These are phyloP conservation scores for Fonsecaea pugnacius DNA, from an alignment of 2,329 filamentous ascomycete genomes.

Conservation along the genomic window DNA sequence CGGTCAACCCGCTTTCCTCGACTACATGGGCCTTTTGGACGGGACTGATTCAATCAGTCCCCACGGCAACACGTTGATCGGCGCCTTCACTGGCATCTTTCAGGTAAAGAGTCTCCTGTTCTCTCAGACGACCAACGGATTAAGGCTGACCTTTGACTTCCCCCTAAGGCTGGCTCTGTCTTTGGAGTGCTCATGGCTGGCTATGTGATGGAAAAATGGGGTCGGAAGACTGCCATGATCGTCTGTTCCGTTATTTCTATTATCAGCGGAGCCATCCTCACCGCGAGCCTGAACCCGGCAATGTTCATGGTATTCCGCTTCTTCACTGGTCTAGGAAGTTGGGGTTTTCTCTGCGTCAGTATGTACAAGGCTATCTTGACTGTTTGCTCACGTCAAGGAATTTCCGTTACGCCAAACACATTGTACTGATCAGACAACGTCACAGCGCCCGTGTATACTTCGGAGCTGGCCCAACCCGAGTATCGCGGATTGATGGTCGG, in stretches of 20 bases:
- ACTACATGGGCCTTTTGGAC: background rate
- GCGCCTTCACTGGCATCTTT: background rate
- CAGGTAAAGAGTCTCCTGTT: background rate
- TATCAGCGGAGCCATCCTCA: slow-evolving; percentile 31
- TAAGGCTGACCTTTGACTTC: too few species aligned
- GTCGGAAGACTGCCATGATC: background rate
- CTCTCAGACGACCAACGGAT: background rate
- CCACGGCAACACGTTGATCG: background rate
- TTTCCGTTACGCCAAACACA: too few species aligned
- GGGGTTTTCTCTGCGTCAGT: background rate
- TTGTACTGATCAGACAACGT: background rate
- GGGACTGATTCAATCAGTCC: background rate
- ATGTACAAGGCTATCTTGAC: background rate
- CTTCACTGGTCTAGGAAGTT: background rate
- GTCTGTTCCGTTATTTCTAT: background rate
- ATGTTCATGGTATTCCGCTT: slow-evolving; percentile 10
- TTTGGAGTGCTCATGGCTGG: background rate
- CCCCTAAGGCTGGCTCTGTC: background rate
- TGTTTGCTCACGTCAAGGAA: too few species aligned
- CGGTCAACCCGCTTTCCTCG: background rate
- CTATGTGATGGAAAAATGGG: background rate
- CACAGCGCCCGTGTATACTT: slow-evolving; percentile 22
- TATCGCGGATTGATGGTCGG: slow-evolving; percentile 24
- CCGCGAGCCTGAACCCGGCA: slow-evolving; percentile 44
- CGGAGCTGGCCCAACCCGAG: slow-evolving; percentile 24